phyloP scores from a whole-genome alignment of 2,329 filamentous ascomycete genomes.

The Colletotrichum spinosum region DNA sequence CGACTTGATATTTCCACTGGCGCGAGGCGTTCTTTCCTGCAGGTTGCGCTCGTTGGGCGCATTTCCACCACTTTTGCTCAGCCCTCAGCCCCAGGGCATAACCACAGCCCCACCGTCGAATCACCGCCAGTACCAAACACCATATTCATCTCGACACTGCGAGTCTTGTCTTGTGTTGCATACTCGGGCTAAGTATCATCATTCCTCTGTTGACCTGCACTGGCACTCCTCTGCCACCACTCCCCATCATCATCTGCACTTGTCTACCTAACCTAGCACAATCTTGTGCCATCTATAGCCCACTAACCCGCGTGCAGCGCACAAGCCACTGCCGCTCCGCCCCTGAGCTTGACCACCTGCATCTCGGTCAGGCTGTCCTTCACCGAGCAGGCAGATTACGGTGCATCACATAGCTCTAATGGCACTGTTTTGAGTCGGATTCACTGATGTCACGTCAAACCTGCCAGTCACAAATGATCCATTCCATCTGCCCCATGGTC shows the following conservation, averaged over 20 bases:
- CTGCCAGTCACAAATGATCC: slow-evolving; percentile 12
- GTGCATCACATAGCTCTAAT: no score
- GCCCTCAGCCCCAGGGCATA: slow-evolving; percentile 33
- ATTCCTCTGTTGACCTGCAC: not conserved
- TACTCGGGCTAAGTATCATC: slow-evolving; percentile 5
- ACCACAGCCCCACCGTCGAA: not conserved
- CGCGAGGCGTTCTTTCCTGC: slow-evolving; percentile 30
- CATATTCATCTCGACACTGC: not conserved
- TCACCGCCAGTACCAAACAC: not conserved
- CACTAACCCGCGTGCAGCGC: not conserved
- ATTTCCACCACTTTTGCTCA: not conserved
- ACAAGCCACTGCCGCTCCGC: slow-evolving; percentile 13
- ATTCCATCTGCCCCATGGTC: slow-evolving; percentile 26
- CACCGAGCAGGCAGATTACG: slow-evolving; percentile 26
- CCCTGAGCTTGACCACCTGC: slow-evolving; percentile 4
- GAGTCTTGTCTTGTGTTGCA: not conserved
- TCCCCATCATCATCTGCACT: not conserved
- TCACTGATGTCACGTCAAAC: slow-evolving; percentile 5
- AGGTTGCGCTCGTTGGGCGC: slow-evolving; percentile 27
- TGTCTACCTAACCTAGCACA: not conserved
- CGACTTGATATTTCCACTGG: slow-evolving; percentile 21
- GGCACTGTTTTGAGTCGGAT: no score
- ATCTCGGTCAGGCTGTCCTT: slow-evolving; percentile 12
- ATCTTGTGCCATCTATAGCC: slow-evolving; percentile 4
- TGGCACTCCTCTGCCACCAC: not conserved